Conservation (phyloP, 2,329 filamentous ascomycete species). For the Neurospora crassa region DNA sequence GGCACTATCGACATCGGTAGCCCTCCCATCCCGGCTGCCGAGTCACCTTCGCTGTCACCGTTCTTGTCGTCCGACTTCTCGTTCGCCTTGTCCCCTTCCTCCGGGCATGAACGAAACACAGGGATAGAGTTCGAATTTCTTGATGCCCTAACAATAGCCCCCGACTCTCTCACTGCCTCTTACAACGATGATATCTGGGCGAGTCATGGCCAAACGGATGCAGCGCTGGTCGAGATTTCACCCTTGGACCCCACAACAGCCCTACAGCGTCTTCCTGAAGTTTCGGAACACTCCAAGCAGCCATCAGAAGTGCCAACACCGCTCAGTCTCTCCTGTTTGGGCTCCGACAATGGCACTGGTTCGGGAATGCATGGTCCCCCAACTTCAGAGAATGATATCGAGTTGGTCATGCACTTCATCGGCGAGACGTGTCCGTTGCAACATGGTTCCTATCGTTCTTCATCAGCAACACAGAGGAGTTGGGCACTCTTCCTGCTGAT, state of each 20-base stretch:
- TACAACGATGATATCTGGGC: not conserved
- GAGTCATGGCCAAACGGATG: not conserved
- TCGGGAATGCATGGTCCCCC: not conserved
- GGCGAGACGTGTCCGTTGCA: not conserved
- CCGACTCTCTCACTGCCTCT: not conserved
- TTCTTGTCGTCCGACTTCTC: not conserved
- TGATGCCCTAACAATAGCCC: not conserved
- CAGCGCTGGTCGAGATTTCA: not conserved
- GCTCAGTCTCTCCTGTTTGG: not conserved
- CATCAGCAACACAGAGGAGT: not conserved
- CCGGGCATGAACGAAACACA: not conserved
- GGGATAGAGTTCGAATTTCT: constrained; percentile 1
- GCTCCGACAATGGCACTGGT: not conserved
- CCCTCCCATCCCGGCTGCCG: not conserved
- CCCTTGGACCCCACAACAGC: not conserved
- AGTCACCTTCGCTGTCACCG: not conserved
- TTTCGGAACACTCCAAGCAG: not conserved
- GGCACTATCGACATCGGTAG: not conserved
- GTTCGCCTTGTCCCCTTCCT: not conserved
- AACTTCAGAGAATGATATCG: constrained; percentile 1
- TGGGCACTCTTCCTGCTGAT: not conserved
- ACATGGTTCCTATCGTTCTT: not conserved
- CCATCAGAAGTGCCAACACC: not conserved
- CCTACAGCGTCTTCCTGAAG: not conserved
- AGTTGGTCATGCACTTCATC: constrained; percentile 1